phyloP scores from a whole-genome alignment of 2,329 filamentous ascomycete genomes.

The Lojkania enalia region DNA sequence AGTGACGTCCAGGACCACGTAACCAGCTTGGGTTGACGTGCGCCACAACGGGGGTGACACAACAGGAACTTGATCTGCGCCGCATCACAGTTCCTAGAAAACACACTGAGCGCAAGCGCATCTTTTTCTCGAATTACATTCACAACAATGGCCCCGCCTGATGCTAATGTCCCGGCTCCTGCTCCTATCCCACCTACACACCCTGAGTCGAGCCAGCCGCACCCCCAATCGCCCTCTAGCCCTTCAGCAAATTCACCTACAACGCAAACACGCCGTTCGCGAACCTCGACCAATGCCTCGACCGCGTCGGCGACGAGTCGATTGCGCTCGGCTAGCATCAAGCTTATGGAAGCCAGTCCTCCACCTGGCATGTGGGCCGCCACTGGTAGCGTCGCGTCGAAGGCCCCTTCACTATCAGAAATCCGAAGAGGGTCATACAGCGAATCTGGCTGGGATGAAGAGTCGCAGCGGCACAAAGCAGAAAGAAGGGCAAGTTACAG shows the following conservation, averaged over 20 bases:
- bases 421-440: conserved; percentile 46
- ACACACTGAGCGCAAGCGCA: conserved; percentile 10
- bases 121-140: conserved; percentile 2
- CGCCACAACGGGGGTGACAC: conserved; percentile 13
- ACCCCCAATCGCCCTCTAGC: conserved; percentile 13
- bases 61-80: conserved; percentile 2
- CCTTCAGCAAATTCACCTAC: conserved; percentile 21
- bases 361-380: conserved; percentile 52
- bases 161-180: conserved; percentile 26
- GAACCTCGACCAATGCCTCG: conserved; percentile 40
- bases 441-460: conserved; percentile 38
- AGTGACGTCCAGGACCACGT: conserved; percentile 7
- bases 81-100: neutral
- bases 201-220: conserved; percentile 17
- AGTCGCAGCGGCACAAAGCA: conserved; percentile 30
- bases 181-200: conserved; percentile 36
- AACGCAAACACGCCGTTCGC: conserved; percentile 18
- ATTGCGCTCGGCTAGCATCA: conserved; percentile 42
- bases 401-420: conserved; percentile 49
- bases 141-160: conserved; percentile 26
- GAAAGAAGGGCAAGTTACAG: conserved; percentile 30
- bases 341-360: conserved; percentile 42
- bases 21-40: conserved; percentile 11
- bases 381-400: conserved; percentile 45
- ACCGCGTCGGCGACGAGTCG: conserved; percentile 28